phyloP scores from a whole-genome alignment of 768 basidiomycete species.

The Hygrophoropsis aurantiaca region DNA sequence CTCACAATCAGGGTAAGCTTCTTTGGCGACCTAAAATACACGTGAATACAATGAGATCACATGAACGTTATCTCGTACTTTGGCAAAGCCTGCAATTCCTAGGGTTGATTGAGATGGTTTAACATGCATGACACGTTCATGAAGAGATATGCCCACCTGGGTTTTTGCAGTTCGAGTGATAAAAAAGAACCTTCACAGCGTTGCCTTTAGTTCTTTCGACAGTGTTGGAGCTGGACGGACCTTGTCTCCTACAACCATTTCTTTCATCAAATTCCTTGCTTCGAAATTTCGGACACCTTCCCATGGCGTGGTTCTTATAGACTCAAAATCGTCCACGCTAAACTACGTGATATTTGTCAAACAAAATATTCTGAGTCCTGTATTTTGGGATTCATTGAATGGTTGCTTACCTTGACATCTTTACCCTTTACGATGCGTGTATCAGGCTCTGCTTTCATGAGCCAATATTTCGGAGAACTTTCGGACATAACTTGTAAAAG shows the following conservation, averaged over 20 bases:
- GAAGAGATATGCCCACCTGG: conserved; percentile 60
- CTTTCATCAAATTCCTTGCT: conserved; percentile 80
- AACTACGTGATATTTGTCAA: conserved; percentile 48
- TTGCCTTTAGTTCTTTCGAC: background rate
- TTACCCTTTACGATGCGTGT: conserved; percentile 82
- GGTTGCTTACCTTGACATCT: conserved; percentile 67
- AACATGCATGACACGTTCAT: no score
- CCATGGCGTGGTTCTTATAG: conserved; percentile 70
- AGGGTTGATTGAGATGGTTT: no score
- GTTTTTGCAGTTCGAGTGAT: conserved; percentile 83
- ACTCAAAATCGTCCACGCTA: conserved; percentile 84
- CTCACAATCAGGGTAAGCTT: conserved; percentile 91
- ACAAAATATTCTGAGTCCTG: conserved; percentile 1
- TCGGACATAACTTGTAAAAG: no score
- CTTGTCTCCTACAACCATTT: conserved; percentile 75
- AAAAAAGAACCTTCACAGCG: conserved; percentile 66
- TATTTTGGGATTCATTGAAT: background rate
- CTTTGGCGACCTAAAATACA: conserved; percentile 60
- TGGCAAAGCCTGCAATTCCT: conserved; percentile 82
- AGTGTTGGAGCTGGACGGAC: conserved; percentile 33
- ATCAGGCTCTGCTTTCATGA: conserved; percentile 87
- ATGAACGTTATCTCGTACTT: conserved; percentile 43
- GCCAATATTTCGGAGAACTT: conserved; percentile 45
- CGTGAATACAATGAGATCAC: background rate
- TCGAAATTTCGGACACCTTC: conserved; percentile 87